These are phyloP conservation scores for Collybia nuda DNA, from an alignment of 768 basidiomycete genomes.

Conservation along the genomic window DNA sequence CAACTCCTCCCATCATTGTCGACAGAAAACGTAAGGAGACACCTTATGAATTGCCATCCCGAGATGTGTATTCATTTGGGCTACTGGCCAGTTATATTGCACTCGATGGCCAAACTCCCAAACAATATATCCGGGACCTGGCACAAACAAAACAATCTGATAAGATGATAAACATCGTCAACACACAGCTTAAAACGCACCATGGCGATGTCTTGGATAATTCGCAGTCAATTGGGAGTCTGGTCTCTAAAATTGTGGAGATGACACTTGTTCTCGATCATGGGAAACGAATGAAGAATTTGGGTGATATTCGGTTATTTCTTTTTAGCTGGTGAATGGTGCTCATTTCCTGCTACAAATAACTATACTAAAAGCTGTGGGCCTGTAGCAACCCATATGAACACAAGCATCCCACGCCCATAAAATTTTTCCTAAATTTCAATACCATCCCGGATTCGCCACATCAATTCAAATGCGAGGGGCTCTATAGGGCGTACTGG, in stretches of 20 bases:
- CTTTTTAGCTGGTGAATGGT: background rate
- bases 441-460: conserved; percentile 1
- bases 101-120: conserved; percentile 1
- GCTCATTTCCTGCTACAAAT: background rate
- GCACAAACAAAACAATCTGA: background rate
- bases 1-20: too few species aligned
- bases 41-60: background rate
- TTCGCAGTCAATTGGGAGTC: background rate
- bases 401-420: background rate
- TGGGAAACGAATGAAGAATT: background rate
- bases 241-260: background rate
- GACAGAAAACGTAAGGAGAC: background rate
- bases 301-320: background rate
- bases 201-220: background rate
- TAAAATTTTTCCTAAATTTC: conserved; percentile 1
- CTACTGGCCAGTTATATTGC: conserved; percentile 3
- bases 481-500: conserved; percentile 3
- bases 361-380: background rate
- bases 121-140: background rate
- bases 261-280: background rate
- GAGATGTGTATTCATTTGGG: conserved; percentile 4
- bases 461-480: conserved; percentile 1
- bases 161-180: background rate
- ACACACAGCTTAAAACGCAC: background rate
- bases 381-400: background rate